Conservation (phyloP, 2,329 filamentous ascomycete species). For the Fusarium graminum region DNA sequence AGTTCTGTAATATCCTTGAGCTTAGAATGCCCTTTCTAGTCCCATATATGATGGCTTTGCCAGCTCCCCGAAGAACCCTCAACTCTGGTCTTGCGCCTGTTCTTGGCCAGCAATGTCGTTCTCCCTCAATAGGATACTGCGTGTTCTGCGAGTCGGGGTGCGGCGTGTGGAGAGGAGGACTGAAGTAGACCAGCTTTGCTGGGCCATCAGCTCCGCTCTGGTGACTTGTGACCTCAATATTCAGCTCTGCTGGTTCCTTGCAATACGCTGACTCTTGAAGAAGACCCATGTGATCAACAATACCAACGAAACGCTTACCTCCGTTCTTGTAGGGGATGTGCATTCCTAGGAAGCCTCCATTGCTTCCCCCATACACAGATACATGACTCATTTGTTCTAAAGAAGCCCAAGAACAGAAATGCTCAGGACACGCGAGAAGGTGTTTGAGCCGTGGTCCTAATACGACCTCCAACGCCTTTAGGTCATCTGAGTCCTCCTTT, state of each 20-base stretch:
- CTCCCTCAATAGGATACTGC: background rate
- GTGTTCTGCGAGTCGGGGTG: rapidly evolving
- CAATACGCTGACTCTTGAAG: background rate
- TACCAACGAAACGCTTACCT: background rate
- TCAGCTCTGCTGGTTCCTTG: background rate
- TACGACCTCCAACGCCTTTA: background rate
- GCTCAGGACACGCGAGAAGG: background rate
- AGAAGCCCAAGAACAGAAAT: constrained; percentile 4
- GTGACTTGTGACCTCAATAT: background rate
- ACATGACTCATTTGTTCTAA: background rate
- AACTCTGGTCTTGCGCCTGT: background rate
- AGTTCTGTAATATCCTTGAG: no score
- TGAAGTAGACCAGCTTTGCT: background rate
- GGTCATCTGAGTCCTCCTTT: background rate
- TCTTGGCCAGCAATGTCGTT: background rate
- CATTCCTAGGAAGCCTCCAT: background rate
- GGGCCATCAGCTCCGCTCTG: no score
- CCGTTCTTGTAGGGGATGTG: constrained; percentile 5
- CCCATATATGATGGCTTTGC: background rate
- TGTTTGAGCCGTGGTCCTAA: no score
- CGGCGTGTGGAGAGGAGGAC: rapidly evolving
- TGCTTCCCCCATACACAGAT: background rate
- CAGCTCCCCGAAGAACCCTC: constrained; percentile 7
- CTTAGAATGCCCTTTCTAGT: background rate
- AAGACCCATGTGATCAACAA: no score